These are phyloP conservation scores for Tricholoma furcatifolium DNA, from an alignment of 768 basidiomycete species.

Conservation along the genomic window DNA sequence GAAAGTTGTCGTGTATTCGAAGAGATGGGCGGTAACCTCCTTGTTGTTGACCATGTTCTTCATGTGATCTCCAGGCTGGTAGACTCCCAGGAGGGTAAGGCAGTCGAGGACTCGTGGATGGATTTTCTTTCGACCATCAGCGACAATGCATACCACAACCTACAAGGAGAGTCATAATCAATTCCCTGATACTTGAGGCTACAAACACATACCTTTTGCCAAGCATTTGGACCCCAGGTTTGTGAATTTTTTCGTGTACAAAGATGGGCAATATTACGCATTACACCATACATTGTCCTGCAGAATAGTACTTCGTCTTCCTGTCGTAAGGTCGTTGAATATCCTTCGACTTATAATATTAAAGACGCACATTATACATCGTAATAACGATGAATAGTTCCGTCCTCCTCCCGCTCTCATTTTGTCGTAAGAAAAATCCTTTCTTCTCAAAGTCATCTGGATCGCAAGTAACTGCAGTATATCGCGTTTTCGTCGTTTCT, in stretches of 20 bases:
- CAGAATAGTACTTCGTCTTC: conserved; percentile 91
- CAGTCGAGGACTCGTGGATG: conserved; percentile 87
- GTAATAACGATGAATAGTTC: conserved; percentile 95
- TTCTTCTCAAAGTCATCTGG: conserved; percentile 88
- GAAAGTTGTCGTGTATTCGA: conserved; percentile 86
- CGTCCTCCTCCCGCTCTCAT: conserved; percentile 73
- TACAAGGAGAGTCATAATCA: conserved; percentile 22
- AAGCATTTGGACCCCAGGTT: conserved; percentile 94
- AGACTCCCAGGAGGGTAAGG: conserved; percentile 89
- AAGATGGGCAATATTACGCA: conserved; percentile 80
- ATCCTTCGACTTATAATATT: neutral
- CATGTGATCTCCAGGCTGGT: conserved; percentile 57
- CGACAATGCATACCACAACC: conserved; percentile 92
- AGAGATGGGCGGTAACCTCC: conserved; percentile 59
- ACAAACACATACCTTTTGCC: conserved; percentile 76
- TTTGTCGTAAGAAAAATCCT: conserved; percentile 85
- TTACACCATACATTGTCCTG: conserved; percentile 92
- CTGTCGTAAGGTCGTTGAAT: conserved; percentile 32
- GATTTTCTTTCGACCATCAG: conserved; percentile 80
- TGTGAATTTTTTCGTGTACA: conserved; percentile 87
- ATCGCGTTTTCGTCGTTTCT: conserved; percentile 73
- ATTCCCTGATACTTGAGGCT: neutral
- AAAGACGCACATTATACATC: conserved; percentile 83
- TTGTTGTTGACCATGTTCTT: conserved; percentile 67
- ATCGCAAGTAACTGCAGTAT: conserved; percentile 91